These are phyloP conservation scores for Diaporthe sp. DNA, from an alignment of 2,329 filamentous ascomycete genomes.

Conservation along the genomic window DNA sequence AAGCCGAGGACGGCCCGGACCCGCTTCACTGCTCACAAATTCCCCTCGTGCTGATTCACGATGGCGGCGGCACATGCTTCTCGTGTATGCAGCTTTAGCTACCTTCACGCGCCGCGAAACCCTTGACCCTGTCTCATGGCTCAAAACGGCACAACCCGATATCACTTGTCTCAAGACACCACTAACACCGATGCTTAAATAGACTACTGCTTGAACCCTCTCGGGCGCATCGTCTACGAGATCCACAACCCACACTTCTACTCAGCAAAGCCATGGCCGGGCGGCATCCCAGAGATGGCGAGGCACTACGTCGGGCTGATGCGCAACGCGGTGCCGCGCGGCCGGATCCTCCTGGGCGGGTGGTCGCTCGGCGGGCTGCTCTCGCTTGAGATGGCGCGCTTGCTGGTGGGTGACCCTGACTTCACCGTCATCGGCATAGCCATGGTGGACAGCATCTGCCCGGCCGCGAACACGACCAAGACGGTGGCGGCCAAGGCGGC, in stretches of 20 bases:
- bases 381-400: conserved; percentile 62
- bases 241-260: conserved; percentile 68
- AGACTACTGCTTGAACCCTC: conserved; percentile 65
- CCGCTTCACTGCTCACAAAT: background rate
- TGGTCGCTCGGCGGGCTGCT: conserved; percentile 69
- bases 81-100: conserved; percentile 45
- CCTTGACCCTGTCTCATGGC: background rate
- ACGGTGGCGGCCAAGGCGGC: conserved; percentile 43
- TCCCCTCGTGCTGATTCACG: conserved; percentile 69
- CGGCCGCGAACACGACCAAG: conserved; percentile 32
- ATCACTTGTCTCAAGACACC: too few species aligned
- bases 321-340: conserved; percentile 51
- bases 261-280: conserved; percentile 60
- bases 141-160: background rate
- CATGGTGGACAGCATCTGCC: conserved; percentile 64
- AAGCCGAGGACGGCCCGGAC: conserved; percentile 35
- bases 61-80: conserved; percentile 72
- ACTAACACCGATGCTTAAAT: background rate
- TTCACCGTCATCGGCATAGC: conserved; percentile 63
- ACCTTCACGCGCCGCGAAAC: too few species aligned
- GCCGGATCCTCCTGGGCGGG: conserved; percentile 67
- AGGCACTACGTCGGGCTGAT: conserved; percentile 61
- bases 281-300: conserved; percentile 68
- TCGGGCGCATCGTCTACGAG: conserved; percentile 64
- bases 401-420: conserved; percentile 51